Conservation (phyloP, 2,329 filamentous ascomycete genomes). For the Stachybotrys echinatus region DNA sequence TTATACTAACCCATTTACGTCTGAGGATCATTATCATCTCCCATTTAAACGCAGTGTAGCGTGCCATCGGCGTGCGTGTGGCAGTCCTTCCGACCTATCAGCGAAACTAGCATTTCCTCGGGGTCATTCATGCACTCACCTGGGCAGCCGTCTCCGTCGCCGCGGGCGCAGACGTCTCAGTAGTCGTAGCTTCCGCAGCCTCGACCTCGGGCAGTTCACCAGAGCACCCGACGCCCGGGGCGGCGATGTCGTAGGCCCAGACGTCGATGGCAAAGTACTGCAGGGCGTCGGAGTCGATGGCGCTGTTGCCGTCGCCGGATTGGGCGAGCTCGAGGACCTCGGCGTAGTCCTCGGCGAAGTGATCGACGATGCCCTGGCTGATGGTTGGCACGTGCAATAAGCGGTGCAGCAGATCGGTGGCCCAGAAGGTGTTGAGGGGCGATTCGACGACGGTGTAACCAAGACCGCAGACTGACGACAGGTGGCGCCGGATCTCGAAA, state of each 20-base stretch:
- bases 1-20: no score
- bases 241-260: constrained; percentile 60
- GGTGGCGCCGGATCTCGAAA: constrained; percentile 50
- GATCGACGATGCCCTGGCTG: constrained; percentile 54
- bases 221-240: constrained; percentile 57
- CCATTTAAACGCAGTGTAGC: constrained; percentile 23
- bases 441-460: constrained; percentile 57
- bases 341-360: constrained; percentile 56
- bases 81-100: constrained; percentile 53
- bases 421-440: constrained; percentile 58
- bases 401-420: constrained; percentile 61
- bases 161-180: constrained; percentile 3
- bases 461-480: constrained; percentile 54
- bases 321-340: constrained; percentile 48
- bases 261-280: constrained; percentile 66
- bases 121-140: constrained; percentile 24
- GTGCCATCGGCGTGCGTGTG: constrained; percentile 37
- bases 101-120: constrained; percentile 9
- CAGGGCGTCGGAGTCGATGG: constrained; percentile 55
- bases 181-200: constrained; percentile 4
- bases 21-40: no score
- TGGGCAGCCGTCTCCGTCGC: constrained; percentile 35
- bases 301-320: constrained; percentile 38
- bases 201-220: constrained; percentile 29
- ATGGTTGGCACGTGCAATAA: constrained; percentile 58